These are phyloP conservation scores for Ochetophila trinervis DNA, from an alignment of 306 rosid species.

Conservation along the genomic window DNA sequence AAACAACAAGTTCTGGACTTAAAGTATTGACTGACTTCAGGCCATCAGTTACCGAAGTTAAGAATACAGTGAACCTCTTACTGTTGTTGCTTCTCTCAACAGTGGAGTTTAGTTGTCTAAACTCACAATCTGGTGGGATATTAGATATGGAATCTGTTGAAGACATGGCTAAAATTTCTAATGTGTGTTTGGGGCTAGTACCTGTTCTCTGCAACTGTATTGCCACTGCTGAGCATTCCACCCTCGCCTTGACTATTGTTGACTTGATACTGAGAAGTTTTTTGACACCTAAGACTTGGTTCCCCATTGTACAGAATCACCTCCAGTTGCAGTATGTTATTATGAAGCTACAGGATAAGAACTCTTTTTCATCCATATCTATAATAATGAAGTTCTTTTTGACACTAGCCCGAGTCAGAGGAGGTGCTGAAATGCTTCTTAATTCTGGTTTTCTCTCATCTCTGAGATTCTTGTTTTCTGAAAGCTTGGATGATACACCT, in stretches of 20 bases:
- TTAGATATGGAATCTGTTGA: slow-evolving; percentile 38
- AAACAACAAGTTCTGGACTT: slow-evolving; percentile 66
- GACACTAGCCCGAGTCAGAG: slow-evolving; percentile 78
- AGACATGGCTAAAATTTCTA: slow-evolving; percentile 63
- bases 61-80: slow-evolving; percentile 45
- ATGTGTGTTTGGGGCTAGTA: slow-evolving; percentile 59
- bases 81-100: slow-evolving; percentile 69
- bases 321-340: slow-evolving; percentile 63
- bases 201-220: slow-evolving; percentile 76
- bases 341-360: slow-evolving; percentile 71
- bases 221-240: slow-evolving; percentile 54
- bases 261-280: slow-evolving; percentile 69
- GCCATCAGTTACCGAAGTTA: slow-evolving; percentile 44
- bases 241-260: slow-evolving; percentile 61
- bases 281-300: slow-evolving; percentile 75
- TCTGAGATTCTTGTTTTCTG: slow-evolving; percentile 60
- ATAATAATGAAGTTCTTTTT: slow-evolving; percentile 72
- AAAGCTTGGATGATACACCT: slow-evolving; percentile 40
- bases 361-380: slow-evolving; percentile 42
- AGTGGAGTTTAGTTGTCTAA: slow-evolving; percentile 47
- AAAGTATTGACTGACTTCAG: slow-evolving; percentile 57
- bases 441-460: slow-evolving; percentile 66
- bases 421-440: slow-evolving; percentile 88
- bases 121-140: slow-evolving; percentile 35
- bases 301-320: slow-evolving; percentile 69